These are phyloP conservation scores for Cyathus striatus DNA, from an alignment of 768 basidiomycete species.

Conservation along the genomic window DNA sequence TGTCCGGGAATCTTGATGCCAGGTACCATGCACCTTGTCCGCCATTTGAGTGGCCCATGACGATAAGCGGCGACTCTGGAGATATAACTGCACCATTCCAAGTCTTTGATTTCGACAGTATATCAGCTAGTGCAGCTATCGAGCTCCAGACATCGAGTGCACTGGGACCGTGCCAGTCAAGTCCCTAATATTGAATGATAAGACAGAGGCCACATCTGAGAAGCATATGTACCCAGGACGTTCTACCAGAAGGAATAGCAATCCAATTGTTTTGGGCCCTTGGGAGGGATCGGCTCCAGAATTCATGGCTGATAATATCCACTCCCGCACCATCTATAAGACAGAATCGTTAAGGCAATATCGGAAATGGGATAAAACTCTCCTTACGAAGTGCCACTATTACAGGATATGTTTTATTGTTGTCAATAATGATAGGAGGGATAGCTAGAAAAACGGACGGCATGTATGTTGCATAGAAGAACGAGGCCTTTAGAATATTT, in stretches of 20 bases:
- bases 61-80: slow-evolving; percentile 34
- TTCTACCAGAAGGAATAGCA: slow-evolving; percentile 77
- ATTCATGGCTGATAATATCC: slow-evolving; percentile 47
- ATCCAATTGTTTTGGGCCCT: slow-evolving; percentile 64
- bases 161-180: slow-evolving; percentile 92
- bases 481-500: slow-evolving; percentile 47
- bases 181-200: slow-evolving; percentile 44
- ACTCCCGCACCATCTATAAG: slow-evolving; percentile 81
- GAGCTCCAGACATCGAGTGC: slow-evolving; percentile 62
- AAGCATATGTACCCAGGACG: slow-evolving; percentile 58
- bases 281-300: slow-evolving; percentile 64
- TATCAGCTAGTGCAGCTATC: slow-evolving; percentile 47
- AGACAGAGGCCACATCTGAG: neutral
- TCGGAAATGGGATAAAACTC: neutral
- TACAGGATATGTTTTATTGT: slow-evolving; percentile 32
- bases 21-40: slow-evolving; percentile 88
- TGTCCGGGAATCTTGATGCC: slow-evolving; percentile 73
- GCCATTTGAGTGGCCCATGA: slow-evolving; percentile 92
- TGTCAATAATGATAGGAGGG: slow-evolving; percentile 40
- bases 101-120: slow-evolving; percentile 29
- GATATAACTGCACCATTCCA: slow-evolving; percentile 39
- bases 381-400: slow-evolving; percentile 29
- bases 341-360: slow-evolving; percentile 2
- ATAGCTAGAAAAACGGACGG: slow-evolving; percentile 56
- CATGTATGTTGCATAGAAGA: slow-evolving; percentile 48